Evolutionary conservation across 495 filamentous ascomycete genomes (phyloP), one percentile per base, ranked within the genome.

Genomic region (Apodospora peruviana): DNA sequence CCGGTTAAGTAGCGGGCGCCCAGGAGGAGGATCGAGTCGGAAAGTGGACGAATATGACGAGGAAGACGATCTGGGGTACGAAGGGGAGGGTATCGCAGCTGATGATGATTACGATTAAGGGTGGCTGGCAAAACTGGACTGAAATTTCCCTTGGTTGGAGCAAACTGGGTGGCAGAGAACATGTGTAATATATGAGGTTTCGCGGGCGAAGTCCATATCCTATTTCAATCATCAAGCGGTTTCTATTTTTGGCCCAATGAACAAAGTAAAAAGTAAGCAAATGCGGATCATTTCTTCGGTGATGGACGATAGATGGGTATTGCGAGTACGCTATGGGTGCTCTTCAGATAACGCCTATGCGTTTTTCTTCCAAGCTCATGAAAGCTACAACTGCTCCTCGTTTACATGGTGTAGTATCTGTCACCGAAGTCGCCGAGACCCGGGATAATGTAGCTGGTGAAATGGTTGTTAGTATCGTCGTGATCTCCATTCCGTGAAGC

Each of bases 361-460:
- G 9, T 46, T 16, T 20, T n/a, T 14, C 20, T 12, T n/a, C 7
- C 5, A 10, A 22, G 23, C 39, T 11, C 39, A 17, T 14, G n/a
- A 7, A 25, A 22, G 20, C 32, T 18, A 18, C 9, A 14, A 17
- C 14, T 2, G 11, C 16, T 22, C 3, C 5, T 18, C 20, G 12
- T 23, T 61, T 65, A 98, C 63, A 95, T 80, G 27, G 93, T 96
- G 63, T 97, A 98, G 64, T 91, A 98, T 57, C 93, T 77, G 62
- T 98, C 93, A 34, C 93, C 93, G 66, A 98, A 98, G 65, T 98
- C 93, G 40, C 93, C 93, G 14, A 98, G 77, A 4, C 93, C 93
- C 20, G 93, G 93, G 39, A 95, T 82, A 60, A 98, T 98, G 62
- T 97, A 98, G 57, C 93, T 98, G 61, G 49, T 48, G 17, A 42